Conservation (phyloP, 2,329 filamentous ascomycete genomes). For the Aspergillus sojae region DNA sequence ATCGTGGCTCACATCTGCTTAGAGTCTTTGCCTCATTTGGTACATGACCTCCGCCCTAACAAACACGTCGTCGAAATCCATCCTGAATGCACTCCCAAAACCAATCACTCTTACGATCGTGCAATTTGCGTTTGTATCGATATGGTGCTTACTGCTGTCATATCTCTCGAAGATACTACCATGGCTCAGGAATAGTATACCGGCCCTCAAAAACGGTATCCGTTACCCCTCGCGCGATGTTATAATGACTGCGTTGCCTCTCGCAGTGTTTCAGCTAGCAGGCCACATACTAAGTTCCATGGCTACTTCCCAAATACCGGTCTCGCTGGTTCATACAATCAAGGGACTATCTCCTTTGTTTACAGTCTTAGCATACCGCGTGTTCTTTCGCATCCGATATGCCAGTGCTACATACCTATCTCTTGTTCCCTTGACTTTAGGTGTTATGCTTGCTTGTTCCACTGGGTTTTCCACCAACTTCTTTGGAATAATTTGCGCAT, state of each 20-base stretch:
- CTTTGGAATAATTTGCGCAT: conserved; percentile 84
- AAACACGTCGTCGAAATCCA: conserved; percentile 97
- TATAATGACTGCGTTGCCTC: conserved; percentile 82
- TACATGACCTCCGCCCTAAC: conserved; percentile 94
- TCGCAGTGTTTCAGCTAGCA: conserved; percentile 89
- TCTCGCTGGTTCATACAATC: conserved; percentile 96
- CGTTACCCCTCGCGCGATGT: conserved; percentile 79
- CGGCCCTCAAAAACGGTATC: conserved; percentile 82
- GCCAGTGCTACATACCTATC: conserved; percentile 84
- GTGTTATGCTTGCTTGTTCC: conserved; percentile 96
- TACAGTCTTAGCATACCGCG: conserved; percentile 88
- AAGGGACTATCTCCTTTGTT: conserved; percentile 96
- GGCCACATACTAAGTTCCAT: conserved; percentile 93
- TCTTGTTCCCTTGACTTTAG: conserved; percentile 84
- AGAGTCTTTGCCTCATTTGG: conserved; percentile 88
- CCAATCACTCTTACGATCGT: conserved; percentile 89
- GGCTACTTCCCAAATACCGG: conserved; percentile 90
- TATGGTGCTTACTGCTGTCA: conserved; percentile 80
- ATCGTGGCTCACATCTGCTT: conserved; percentile 28
- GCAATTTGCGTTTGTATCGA: conserved; percentile 90
- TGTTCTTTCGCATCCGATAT: conserved; percentile 87
- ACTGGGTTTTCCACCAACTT: conserved; percentile 87
- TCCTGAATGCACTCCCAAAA: conserved; percentile 86
- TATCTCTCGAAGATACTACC: conserved; percentile 76
- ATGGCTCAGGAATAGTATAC: conserved; percentile 68